phyloP scores from a whole-genome alignment of 805 yeast species.

The Kodamaea kaohsiungensis region DNA sequence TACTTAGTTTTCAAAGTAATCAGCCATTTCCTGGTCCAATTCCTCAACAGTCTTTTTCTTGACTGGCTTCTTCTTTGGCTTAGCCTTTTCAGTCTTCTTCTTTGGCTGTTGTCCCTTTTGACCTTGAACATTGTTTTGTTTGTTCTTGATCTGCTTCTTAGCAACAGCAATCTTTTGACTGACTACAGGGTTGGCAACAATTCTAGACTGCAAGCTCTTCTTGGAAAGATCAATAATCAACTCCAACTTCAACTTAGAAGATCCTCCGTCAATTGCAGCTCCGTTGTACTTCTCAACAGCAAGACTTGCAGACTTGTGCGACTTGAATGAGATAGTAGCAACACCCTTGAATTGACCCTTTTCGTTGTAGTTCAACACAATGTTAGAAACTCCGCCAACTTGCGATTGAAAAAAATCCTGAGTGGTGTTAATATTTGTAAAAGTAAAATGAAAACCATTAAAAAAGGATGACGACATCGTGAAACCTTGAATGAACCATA shows the following conservation, averaged over 20 bases:
- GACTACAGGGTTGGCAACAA: slow-evolving; percentile 48
- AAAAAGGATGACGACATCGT: background rate
- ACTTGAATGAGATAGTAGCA: slow-evolving; percentile 81
- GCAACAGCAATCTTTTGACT: slow-evolving; percentile 22
- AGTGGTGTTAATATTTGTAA: slow-evolving; percentile 6
- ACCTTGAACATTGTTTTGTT: slow-evolving; percentile 16
- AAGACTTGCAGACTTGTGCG: slow-evolving; percentile 64
- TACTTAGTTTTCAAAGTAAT: slow-evolving; percentile 61
- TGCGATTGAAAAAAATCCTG: slow-evolving; percentile 88
- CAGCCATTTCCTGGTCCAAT: slow-evolving; percentile 97
- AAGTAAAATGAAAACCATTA: background rate
- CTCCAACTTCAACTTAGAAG: slow-evolving; percentile 72
- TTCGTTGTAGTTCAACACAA: slow-evolving; percentile 77
- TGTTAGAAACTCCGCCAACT: slow-evolving; percentile 79
- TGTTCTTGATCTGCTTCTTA: slow-evolving; percentile 26
- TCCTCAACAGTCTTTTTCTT: slow-evolving; percentile 79
- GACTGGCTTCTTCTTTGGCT: slow-evolving; percentile 39
- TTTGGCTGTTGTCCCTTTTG: slow-evolving; percentile 20
- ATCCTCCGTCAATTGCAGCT: slow-evolving; percentile 91
- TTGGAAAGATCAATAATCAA: slow-evolving; percentile 82
- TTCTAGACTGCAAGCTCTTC: slow-evolving; percentile 74
- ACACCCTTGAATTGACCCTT: slow-evolving; percentile 89
- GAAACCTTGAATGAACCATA: background rate
- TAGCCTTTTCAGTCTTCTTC: slow-evolving; percentile 12
- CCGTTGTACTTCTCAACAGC: slow-evolving; percentile 88